Conservation (phyloP, 495 filamentous ascomycete species). For the Xylaria acuta region DNA sequence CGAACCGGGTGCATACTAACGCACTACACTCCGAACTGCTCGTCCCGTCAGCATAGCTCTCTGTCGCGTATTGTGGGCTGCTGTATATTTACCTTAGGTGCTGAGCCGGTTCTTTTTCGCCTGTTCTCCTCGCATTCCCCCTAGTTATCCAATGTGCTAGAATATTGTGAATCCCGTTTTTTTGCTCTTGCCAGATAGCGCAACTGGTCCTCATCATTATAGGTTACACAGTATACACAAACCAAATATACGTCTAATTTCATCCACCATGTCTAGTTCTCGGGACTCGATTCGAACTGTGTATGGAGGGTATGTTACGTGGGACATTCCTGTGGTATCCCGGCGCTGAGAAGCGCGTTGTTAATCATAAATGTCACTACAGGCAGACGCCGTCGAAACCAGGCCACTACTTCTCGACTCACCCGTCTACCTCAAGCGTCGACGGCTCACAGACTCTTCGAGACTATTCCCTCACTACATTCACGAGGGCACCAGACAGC, state of each 20-base stretch:
- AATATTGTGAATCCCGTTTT: background rate
- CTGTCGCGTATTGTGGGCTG: background rate
- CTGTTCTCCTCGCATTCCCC: background rate
- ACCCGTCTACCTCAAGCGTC: background rate
- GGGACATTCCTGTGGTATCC: background rate
- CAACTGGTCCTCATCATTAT: background rate
- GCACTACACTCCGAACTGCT: background rate
- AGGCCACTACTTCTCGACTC: background rate
- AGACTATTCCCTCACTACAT: background rate
- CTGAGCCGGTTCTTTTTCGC: background rate
- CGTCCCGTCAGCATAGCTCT: background rate
- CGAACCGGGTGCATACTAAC: background rate
- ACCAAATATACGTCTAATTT: background rate
- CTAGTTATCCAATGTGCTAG: background rate
- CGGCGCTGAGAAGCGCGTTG: no score
- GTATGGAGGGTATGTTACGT: constrained; percentile 8
- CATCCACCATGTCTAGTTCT: background rate
- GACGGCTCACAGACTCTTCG: background rate
- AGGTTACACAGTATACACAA: background rate
- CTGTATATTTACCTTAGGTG: background rate
- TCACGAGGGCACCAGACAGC: background rate
- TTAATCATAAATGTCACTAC: background rate
- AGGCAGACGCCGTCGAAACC: constrained; percentile 5
- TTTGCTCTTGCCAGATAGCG: background rate
- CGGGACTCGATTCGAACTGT: background rate